phyloP scores from a whole-genome alignment of 345 rosid genomes.

The Mangifera indica region DNA sequence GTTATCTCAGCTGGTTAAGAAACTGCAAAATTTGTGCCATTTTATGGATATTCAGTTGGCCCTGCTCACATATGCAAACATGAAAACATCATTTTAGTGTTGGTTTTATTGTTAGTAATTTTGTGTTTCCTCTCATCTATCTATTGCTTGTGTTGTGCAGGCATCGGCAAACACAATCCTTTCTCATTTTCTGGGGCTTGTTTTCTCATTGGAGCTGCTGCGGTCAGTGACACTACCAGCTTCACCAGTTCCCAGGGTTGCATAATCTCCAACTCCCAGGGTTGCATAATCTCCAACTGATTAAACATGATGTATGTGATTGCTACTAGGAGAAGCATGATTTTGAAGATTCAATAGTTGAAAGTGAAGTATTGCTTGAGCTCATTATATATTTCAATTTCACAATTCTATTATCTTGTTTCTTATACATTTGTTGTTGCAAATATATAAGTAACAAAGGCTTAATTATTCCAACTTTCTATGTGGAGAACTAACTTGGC shows the following conservation, averaged over 20 bases:
- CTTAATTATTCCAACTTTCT: background rate
- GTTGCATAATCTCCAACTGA: too few relatives aligned
- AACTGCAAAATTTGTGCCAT: background rate
- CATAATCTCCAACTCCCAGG: too few relatives aligned
- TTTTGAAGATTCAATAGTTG: too few relatives aligned
- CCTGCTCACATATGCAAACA: background rate
- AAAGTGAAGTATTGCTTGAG: conserved; percentile 1
- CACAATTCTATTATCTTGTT: too few relatives aligned
- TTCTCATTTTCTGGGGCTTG: conserved; percentile 91
- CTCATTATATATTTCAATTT: background rate
- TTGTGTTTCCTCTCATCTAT: background rate
- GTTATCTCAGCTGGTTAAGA: background rate
- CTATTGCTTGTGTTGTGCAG: conserved; percentile 44
- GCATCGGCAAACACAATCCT: conserved; percentile 94
- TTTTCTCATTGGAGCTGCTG: conserved; percentile 85
- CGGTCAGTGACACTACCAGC: conserved; percentile 83
- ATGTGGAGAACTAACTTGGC: background rate
- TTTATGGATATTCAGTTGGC: background rate
- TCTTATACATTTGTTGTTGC: too few relatives aligned
- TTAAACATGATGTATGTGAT: too few relatives aligned
- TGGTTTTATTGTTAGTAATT: background rate
- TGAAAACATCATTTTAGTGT: too few relatives aligned
- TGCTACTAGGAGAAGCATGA: too few relatives aligned
- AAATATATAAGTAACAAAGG: background rate
- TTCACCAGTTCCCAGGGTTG: conserved; percentile 49